Evolutionary conservation across 2,329 filamentous ascomycete genomes (phyloP), one percentile per base, ranked within the genome.

Genomic region (Fusarium newnesense): DNA sequence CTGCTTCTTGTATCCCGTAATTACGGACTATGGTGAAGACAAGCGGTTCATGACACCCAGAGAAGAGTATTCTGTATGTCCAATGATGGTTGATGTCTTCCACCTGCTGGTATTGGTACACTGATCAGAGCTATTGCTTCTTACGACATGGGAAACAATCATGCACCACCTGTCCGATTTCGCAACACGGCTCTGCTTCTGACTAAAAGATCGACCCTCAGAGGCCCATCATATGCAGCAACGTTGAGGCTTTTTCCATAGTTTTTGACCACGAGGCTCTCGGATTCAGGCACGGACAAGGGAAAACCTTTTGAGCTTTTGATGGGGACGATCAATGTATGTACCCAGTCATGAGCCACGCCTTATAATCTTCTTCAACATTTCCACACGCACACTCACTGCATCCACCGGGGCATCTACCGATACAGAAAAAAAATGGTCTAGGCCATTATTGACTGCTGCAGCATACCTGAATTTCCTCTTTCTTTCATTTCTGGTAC

Each of bases 211-310:
- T 64, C 56, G 42, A 56, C 56, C 37, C 34, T 64, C 53, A 43
- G 24, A 49, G 52, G 46, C 49, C 60, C 67, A 54, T 40, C 49
- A 26, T 61, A 73, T 74, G 70, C 67, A 72, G 54, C 67, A 43
- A 72, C 62, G 70, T 74, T 74, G 67, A 72, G 61, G 57, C 49
- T 47, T 70, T 64, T 64, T 43, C 53, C 19, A 44, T 59, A 28
- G 12, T 34, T 21, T 36, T 64, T 53, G n/a, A 34, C 58, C n/a
- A 44, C 42, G 43, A 52, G 28, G 40, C 47, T 56, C 30, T 69
- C 39, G 34, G 21, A 64, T 64, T 36, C 66, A 53, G 66, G 60
- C 32, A 65, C 46, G 32, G 40, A 24, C 28, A 24, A 37, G 24
- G 26, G 32, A 46, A 40, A 62, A 54, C 16, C 24, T 64, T 53